Conservation (phyloP, 306 rosid genomes). For the Crotalaria pallida region DNA sequence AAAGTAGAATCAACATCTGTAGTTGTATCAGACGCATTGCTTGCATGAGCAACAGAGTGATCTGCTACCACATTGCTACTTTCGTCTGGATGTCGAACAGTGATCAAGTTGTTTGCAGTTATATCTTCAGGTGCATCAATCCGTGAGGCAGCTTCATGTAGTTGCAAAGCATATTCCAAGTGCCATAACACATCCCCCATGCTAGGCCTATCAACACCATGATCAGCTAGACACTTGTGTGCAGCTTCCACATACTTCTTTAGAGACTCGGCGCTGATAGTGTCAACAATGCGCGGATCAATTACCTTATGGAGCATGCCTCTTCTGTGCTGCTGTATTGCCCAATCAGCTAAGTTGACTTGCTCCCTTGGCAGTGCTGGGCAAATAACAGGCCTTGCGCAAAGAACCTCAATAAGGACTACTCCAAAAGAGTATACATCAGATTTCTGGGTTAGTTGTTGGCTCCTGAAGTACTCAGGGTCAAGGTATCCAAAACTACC, state of each 20-base stretch:
- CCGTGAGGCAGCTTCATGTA: conserved; percentile 41
- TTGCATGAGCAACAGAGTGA: neutral
- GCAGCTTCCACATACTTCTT: conserved; percentile 44
- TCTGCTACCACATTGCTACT: conserved; percentile 4
- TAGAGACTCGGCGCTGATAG: conserved; percentile 38
- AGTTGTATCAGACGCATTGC: conserved; percentile 26
- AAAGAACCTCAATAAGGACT: conserved; percentile 62
- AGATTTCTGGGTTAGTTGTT: conserved; percentile 72
- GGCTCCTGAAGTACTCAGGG: conserved; percentile 73
- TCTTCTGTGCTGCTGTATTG: conserved; percentile 38
- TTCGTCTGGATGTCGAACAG: conserved; percentile 10
- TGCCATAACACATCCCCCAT: conserved; percentile 93
- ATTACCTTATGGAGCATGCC: conserved; percentile 42
- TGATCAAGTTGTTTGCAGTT: neutral
- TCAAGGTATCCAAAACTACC: conserved; percentile 93
- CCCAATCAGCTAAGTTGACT: conserved; percentile 73
- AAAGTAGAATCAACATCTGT: conserved; percentile 18
- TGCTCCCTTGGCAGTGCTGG: conserved; percentile 52
- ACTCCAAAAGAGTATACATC: conserved; percentile 90
- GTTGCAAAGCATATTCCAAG: conserved; percentile 65
- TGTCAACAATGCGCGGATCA: conserved; percentile 38
- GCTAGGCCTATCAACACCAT: conserved; percentile 65
- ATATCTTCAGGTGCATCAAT: conserved; percentile 26
- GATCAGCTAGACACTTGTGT: conserved; percentile 59
- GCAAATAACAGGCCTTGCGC: conserved; percentile 56